A percentile compares a stretch with the other conserved stretches of the same genome.
phyloP scores from a whole-genome alignment of 495 filamentous ascomycete species.

The Platismatia glauca region DNA sequence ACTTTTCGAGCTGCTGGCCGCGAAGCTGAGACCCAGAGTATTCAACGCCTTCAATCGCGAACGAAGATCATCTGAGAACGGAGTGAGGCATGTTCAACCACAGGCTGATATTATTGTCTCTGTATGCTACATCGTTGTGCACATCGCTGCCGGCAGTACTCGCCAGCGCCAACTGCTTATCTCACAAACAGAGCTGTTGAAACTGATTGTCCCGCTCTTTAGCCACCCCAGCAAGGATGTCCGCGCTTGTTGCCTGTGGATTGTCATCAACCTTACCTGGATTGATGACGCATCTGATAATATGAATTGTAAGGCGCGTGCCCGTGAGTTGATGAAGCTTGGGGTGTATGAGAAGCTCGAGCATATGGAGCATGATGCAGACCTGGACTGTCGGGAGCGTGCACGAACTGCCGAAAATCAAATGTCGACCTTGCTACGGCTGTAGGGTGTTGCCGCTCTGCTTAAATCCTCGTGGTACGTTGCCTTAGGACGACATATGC shows the following conservation, averaged over 20 bases:
- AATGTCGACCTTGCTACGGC: conserved; percentile 31
- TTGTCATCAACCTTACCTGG: conserved; percentile 76
- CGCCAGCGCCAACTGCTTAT: conserved; percentile 69
- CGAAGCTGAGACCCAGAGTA: conserved; percentile 56
- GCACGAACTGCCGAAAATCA: conserved; percentile 71
- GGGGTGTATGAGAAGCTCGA: conserved; percentile 62
- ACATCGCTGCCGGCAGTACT: conserved; percentile 72
- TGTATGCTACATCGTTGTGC: conserved; percentile 68
- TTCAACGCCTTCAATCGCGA: conserved; percentile 33
- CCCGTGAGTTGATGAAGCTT: conserved; percentile 55
- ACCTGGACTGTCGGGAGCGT: conserved; percentile 73
- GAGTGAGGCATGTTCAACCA: conserved; percentile 37
- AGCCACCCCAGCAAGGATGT: conserved; percentile 60
- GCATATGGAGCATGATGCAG: conserved; percentile 59
- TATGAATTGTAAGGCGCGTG: conserved; percentile 52
- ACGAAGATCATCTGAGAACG: conserved; percentile 24
- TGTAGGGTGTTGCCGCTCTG: not conserved
- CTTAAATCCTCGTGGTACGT: not conserved
- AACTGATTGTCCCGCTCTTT: conserved; percentile 48
- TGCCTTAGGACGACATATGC: not conserved
- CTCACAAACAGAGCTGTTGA: conserved; percentile 49
- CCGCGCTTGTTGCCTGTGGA: conserved; percentile 65
- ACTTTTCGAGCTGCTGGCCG: conserved; percentile 64
- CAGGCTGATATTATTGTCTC: conserved; percentile 63
- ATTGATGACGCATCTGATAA: conserved; percentile 61